Base-by-base conservation (phyloP, 2,329 filamentous ascomycete genomes). In the Aspergillus spinulosporus region DNA sequence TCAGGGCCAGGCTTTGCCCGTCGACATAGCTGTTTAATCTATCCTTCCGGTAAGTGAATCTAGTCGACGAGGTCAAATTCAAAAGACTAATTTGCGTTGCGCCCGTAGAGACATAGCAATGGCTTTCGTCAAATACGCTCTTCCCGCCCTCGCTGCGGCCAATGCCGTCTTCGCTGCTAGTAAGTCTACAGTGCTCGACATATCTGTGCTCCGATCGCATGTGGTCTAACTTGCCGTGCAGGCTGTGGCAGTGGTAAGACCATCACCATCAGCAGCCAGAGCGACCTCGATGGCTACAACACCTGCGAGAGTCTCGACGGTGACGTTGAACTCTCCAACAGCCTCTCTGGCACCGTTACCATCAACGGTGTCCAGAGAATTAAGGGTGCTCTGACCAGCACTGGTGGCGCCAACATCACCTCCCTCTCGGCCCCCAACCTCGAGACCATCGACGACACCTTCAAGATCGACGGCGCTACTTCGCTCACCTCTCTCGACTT, bases 271-370 rank as follows among this genome's bases (percentile, higher is more conserved):
- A 58, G 86, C 83, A 64, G 80, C 91, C 77, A 81, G 81, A 73
- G 79, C 73, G 77, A 76, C 72, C 83, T 84, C 65, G 82, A 89
- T 69, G 85, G 83, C 56, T 77, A 93, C 58, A 73, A 82, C 52
- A 68, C 71, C 61, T 96, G 92, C 83, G 71, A 76, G n/a, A 88
- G 83, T 54, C 82, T 90, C 70, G 76, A 83, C 50, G 91, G 88
- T 68, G 81, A 83, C 71, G 79, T 97, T 59, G 80, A 84, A 61
- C 81, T 96, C 62, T 81, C 80, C 59, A 78, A 79, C 37, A 70
- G 73, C 50, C 80, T 85, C 39, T 75, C 80, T 50, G 83, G 82
- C 46, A 72, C 74, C 60, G 80, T 96, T 64, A 74, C 78, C 53
- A 74, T 97, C 62, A 77, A 83, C 66, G 86, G 87, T 49, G 75